phyloP scores from a whole-genome alignment of 2,329 filamentous ascomycete genomes.

The Fusarium sp. region DNA sequence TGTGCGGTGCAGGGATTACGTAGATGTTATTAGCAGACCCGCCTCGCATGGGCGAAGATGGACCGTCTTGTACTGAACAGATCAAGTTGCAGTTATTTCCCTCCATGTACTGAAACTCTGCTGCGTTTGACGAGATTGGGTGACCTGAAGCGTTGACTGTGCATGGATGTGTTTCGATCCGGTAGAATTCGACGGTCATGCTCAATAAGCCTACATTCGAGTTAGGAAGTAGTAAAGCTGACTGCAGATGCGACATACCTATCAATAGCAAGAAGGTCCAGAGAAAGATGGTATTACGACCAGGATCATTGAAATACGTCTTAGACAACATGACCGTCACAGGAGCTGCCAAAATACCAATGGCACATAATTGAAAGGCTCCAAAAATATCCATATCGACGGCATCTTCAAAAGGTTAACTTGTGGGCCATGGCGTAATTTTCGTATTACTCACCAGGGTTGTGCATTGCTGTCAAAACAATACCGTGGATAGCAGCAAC shows the following conservation, averaged over 20 bases:
- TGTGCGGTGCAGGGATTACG: conserved; percentile 68
- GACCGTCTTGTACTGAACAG: conserved; percentile 61
- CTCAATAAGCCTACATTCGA: conserved; percentile 64
- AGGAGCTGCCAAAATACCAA: conserved; percentile 74
- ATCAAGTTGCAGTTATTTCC: conserved; percentile 59
- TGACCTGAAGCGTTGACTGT: conserved; percentile 54
- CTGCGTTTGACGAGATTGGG: conserved; percentile 51
- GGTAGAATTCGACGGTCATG: conserved; percentile 74
- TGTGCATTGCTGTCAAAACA: conserved; percentile 69
- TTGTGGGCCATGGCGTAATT: rapidly evolving
- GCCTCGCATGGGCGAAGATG: conserved; percentile 66
- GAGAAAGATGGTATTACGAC: conserved; percentile 74
- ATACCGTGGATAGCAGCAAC: conserved; percentile 74
- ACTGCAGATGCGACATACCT: conserved; percentile 55
- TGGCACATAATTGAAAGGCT: conserved; percentile 75
- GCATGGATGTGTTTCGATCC: conserved; percentile 61
- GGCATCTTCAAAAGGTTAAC: conserved; percentile 58
- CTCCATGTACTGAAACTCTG: conserved; percentile 59
- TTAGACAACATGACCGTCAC: conserved; percentile 70
- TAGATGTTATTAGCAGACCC: conserved; percentile 71
- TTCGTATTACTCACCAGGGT: conserved; percentile 62
- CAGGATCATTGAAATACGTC: conserved; percentile 74
- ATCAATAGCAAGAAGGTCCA: conserved; percentile 73
- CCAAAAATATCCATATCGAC: conserved; percentile 78
- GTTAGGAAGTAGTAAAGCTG: neutral